Conservation (phyloP, 1,284 basidiomycete species). For the Pyrrhoderma lamaoense region DNA sequence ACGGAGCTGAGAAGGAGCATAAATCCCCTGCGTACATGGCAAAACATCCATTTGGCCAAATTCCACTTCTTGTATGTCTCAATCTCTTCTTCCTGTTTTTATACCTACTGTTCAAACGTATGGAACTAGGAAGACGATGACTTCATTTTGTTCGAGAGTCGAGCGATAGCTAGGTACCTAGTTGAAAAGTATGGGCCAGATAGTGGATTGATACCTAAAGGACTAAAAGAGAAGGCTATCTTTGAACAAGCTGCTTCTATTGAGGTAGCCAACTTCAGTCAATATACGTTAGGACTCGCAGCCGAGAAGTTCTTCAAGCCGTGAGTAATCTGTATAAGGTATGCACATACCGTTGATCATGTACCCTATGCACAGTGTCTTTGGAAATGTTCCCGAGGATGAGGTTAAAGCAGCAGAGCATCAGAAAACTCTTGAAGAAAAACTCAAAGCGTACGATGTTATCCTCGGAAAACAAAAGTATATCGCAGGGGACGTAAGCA, state of each 20-base stretch:
- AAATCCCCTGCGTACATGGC: slow-evolving; percentile 36
- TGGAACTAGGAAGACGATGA: slow-evolving; percentile 18
- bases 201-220: slow-evolving; percentile 17
- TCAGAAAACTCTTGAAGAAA: slow-evolving; percentile 26
- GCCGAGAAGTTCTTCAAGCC: slow-evolving; percentile 41
- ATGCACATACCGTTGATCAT: neutral
- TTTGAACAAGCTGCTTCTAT: slow-evolving; percentile 30
- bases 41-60: slow-evolving; percentile 60
- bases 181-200: slow-evolving; percentile 23
- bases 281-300: slow-evolving; percentile 32
- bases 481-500: slow-evolving; percentile 36
- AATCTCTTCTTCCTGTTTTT: neutral
- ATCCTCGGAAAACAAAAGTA: slow-evolving; percentile 43
- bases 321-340: slow-evolving; percentile 26
- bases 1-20: slow-evolving; percentile 30
- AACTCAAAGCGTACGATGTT: slow-evolving; percentile 39
- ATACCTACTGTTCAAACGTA: neutral
- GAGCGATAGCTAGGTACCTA: slow-evolving; percentile 29
- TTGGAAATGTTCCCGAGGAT: neutral
- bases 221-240: slow-evolving; percentile 24
- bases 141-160: slow-evolving; percentile 24
- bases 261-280: slow-evolving; percentile 40
- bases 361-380: neutral
- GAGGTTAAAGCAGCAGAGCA: slow-evolving; percentile 20
- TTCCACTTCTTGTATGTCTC: slow-evolving; percentile 35